Base-by-base conservation (phyloP, 129 eudicot species). In the Escallonia herrerae region DNA sequence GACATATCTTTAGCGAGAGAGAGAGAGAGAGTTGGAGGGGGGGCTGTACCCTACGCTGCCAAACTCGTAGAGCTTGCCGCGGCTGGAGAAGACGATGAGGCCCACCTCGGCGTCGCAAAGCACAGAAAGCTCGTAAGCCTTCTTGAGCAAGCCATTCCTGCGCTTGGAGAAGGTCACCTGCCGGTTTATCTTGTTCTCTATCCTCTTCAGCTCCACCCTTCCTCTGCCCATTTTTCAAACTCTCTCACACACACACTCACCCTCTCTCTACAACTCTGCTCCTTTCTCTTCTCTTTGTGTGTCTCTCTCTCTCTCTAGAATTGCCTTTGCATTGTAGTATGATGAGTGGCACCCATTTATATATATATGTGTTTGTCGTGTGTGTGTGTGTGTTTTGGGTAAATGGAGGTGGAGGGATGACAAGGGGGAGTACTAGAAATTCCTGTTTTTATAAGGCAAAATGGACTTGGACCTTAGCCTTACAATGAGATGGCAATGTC, bases 61-160 rank as follows among this genome's bases (percentile, higher is more conserved):
- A 71, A 90, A 90, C 77, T 90, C 91, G 45, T 86, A 90, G 75
- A 90, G 95, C 72, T 86, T 86, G 50, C 93, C 97, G 4, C 95
- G 95, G 80, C 89, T 77, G 60, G 95, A 86, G 90, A 90, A 90
- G 84, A 90, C 79, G 81, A 86, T 84, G 63, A 90, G 87, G 43
- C 87, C 95, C 44, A 90, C 89, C 62, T 90, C 95, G 11, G 95
- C 97, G 38, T 90, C 97, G 60, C 97, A 90, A 58, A 90, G 95
- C 41, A 90, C 95, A 8, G 97, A 90, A 8, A 90, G 91, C n/a
- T 90, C 97, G 43, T 82, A 83, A 57, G 97, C 97, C 84, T 90
- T 90, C 76, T 90, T 90, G n/a, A 90, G 81, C 67, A 90, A 70
- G 42, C 97, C 97, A 69, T 81, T 80, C 62, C 97, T 69, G 40